Evolutionary conservation across 352 stramenopile species (phyloP), one percentile per base, ranked within the genome.

Genomic region (Pythium brachiatum): DNA sequence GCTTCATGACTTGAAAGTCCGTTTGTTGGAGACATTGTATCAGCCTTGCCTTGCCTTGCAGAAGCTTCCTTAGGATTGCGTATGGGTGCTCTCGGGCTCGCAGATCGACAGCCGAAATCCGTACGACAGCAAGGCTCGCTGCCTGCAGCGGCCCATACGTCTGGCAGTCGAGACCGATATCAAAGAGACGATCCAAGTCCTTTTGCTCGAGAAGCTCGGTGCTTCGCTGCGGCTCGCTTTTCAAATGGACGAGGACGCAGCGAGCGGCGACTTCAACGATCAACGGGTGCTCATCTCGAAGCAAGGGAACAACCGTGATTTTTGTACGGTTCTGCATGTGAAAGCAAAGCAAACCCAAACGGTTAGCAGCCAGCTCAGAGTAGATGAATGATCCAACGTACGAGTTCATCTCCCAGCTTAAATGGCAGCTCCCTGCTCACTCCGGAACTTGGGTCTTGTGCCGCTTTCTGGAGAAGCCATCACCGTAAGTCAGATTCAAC

Each of bases 1-100:
- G 60, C 21, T 68, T 68, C 7, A 26, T 57, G 15, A 68, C 53
- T 25, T 57, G 34, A 25, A 68, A 57, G 38, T 57, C 26, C 6
- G n/a, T 21, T 20, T 53, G 41, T 50, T 32, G 43, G n/a, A 68
- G 53, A 15, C 53, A 61, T 12, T n/a, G 18, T 23, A 68, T 31
- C 3, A 68, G n/a, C 21, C n/a, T 20, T 13, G 46, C 9, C 13
- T 58, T 59, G 7, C 39, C 25, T 27, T 32, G 16, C 26, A 68
- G 44, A 34, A 68, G 32, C 29, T 53, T 68, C 0, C 53, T 31
- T 15, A 36, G 53, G 7, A 68, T 43, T n/a, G 20, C 3, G 39
- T 53, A 62, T 13, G 60, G 60, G 3, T 32, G 11, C 7, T 53
- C n/a, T 13, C 29, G 44, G 36, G 11, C 23, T n/a, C n/a, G 8